Percentiles rank a stretch among this genome's conserved stretches.
Evolutionary conservation across 257 asterid genomes (phyloP).

Genomic region (Solanum peruvianum): DNA sequence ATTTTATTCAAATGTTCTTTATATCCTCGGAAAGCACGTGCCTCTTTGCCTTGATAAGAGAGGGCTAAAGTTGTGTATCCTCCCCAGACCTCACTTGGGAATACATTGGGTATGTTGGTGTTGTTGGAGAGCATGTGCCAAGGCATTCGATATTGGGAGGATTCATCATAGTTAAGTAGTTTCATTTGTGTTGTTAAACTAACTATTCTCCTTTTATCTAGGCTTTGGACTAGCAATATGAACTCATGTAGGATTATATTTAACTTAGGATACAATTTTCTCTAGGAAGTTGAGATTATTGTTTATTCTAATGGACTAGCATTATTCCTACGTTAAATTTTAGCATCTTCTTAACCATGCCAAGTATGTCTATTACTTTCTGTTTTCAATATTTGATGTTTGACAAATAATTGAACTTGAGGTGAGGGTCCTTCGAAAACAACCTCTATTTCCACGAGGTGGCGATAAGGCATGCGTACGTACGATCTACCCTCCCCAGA

Average conservation of each 20-base stretch:
- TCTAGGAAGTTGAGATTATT: background rate
- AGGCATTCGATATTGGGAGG: background rate
- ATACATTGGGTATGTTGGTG: background rate
- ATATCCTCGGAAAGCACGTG: background rate
- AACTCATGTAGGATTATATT: background rate
- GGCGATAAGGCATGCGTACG: background rate
- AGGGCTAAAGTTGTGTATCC: background rate
- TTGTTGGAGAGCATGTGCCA: background rate
- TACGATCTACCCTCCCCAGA: background rate
- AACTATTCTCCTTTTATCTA: background rate
- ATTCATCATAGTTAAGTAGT: background rate
- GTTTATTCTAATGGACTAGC: background rate
- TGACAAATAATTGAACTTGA: background rate
- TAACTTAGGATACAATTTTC: background rate
- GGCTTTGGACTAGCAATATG: background rate
- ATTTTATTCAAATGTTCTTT: background rate
- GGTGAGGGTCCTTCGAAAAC: background rate
- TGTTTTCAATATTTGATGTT: background rate
- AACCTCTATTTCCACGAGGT: background rate
- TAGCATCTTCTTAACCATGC: background rate
- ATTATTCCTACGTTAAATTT: background rate
- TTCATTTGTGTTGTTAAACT: background rate
- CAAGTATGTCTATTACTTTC: background rate
- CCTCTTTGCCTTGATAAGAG: background rate
- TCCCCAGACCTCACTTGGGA: background rate